These are phyloP conservation scores for Colletotrichum simmondsii DNA, from an alignment of 2,329 filamentous ascomycete species.

Conservation along the genomic window DNA sequence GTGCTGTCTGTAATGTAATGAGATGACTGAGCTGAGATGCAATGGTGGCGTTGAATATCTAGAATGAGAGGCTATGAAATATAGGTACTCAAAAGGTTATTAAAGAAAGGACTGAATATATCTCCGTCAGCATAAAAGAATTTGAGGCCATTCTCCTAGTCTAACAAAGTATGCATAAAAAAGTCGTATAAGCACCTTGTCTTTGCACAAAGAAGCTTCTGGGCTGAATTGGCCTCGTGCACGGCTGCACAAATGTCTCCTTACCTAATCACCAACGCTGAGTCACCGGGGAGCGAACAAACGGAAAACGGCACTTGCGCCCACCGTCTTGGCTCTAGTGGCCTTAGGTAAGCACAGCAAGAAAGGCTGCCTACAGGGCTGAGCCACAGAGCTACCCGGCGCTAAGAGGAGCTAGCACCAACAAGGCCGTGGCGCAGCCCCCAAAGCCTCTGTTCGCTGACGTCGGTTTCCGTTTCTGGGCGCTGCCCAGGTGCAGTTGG, in stretches of 20 bases:
- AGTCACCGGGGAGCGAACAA: neutral
- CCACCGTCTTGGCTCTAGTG: neutral
- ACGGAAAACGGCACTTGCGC: neutral
- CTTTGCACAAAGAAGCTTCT: neutral
- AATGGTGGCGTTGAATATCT: neutral
- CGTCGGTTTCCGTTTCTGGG: conserved; percentile 36
- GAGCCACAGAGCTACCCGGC: conserved; percentile 18
- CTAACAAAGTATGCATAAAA: neutral
- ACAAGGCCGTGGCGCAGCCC: conserved; percentile 16
- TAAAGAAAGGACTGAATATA: neutral
- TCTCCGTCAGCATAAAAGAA: neutral
- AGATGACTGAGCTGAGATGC: too few relatives aligned
- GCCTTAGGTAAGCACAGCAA: neutral
- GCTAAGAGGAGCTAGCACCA: neutral
- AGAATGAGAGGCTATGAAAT: neutral
- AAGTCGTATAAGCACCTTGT: neutral
- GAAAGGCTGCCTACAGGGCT: conserved; percentile 6
- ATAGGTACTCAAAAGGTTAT: neutral
- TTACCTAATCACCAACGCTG: too few relatives aligned
- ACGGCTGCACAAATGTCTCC: too few relatives aligned
- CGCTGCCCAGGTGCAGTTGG: conserved; percentile 6
- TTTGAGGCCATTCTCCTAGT: neutral
- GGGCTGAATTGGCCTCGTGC: neutral
- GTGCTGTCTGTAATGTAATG: neutral
- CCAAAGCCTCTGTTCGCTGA: conserved; percentile 34